These are phyloP conservation scores for Aspergillus phoenicis DNA, from an alignment of 2,329 filamentous ascomycete genomes.

Conservation along the genomic window DNA sequence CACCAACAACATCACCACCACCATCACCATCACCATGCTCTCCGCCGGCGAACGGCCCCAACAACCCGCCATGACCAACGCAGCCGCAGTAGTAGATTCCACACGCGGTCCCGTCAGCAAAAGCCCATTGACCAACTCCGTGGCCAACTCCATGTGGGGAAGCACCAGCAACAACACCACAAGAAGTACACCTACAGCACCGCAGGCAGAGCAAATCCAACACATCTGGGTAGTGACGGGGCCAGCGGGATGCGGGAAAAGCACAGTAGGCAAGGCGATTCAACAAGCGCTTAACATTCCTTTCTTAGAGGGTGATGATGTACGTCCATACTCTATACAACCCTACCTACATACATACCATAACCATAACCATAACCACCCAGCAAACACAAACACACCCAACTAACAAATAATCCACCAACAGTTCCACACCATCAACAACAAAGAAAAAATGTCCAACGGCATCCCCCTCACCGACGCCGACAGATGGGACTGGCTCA, in stretches of 20 bases:
- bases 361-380: not conserved
- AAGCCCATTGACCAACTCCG: constrained; percentile 24
- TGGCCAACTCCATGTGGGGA: constrained; percentile 19
- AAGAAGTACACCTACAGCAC: constrained; percentile 1
- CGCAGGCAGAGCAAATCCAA: constrained; percentile 41
- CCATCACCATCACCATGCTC: constrained; percentile 37
- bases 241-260: constrained; percentile 78
- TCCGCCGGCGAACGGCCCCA: constrained; percentile 43
- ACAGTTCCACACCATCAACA: constrained; percentile 60
- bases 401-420: constrained; percentile 13
- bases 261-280: constrained; percentile 69
- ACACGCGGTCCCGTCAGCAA: constrained; percentile 24
- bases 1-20: not conserved
- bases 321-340: constrained; percentile 47
- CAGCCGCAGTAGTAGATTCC: constrained; percentile 26
- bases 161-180: constrained; percentile 9
- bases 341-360: not conserved
- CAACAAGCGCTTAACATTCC: constrained; percentile 65
- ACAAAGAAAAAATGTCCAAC: constrained; percentile 86
- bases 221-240: constrained; percentile 83
- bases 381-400: not conserved
- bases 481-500: constrained; percentile 98
- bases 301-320: constrained; percentile 77
- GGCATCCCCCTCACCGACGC: constrained; percentile 85
- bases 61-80: constrained; percentile 30